Percentiles rank a stretch among this genome's conserved stretches.
Evolutionary conservation across 805 yeast species (phyloP).

Genomic region (Candida ovalis): DNA sequence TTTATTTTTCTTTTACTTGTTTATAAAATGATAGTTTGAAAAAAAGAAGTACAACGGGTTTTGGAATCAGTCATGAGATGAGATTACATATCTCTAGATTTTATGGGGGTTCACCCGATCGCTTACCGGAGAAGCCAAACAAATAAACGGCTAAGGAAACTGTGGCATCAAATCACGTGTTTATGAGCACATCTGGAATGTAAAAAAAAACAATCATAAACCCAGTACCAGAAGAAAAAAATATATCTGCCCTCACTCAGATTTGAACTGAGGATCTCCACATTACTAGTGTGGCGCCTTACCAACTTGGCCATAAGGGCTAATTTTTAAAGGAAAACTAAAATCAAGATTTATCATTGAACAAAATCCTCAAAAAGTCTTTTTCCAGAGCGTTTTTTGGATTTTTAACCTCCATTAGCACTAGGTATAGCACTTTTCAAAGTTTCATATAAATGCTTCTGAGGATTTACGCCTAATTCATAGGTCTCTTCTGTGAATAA

Average conservation of each 20-base stretch:
- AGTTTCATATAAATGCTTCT: no score
- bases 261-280: conserved; percentile 34
- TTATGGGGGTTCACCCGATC: neutral
- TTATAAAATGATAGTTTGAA: no score
- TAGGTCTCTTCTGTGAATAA: no score
- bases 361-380: no score
- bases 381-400: no score
- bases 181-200: neutral
- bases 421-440: no score
- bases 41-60: no score
- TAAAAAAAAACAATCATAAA: neutral
- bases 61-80: neutral
- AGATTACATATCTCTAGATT: no score
- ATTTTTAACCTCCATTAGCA: no score
- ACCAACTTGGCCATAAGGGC: conserved; percentile 35
- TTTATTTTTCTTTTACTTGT: no score
- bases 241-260: conserved; percentile 30
- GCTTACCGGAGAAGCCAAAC: neutral
- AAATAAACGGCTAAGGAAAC: no score
- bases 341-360: neutral
- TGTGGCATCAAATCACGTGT: neutral
- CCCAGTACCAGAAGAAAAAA: conserved; percentile 1
- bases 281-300: conserved; percentile 35
- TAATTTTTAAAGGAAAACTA: neutral
- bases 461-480: no score